A percentile compares a stretch with the other conserved stretches of the same genome.
Conservation (phyloP, 2,329 filamentous ascomycete species). For the Penicillium sp. region DNA sequence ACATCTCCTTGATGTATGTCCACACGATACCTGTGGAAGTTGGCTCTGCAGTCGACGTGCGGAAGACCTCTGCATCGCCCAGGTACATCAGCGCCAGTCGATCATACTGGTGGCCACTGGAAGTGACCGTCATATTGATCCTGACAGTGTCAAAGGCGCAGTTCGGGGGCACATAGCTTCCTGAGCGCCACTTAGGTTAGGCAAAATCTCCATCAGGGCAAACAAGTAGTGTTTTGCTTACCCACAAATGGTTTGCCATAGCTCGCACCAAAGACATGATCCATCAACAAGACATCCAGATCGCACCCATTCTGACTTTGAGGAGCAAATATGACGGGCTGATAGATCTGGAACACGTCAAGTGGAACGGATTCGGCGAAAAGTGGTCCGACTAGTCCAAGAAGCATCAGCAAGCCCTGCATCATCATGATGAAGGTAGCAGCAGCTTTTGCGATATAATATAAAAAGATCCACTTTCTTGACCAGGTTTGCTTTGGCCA, state of each 20-base stretch:
- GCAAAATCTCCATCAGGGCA: neutral
- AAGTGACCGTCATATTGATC: slow-evolving; percentile 74
- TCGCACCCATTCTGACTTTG: slow-evolving; percentile 23
- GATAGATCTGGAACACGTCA: slow-evolving; percentile 69
- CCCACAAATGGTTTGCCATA: slow-evolving; percentile 75
- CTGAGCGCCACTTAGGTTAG: slow-evolving; percentile 37
- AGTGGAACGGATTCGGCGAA: slow-evolving; percentile 33
- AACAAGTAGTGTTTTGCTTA: slow-evolving; percentile 39
- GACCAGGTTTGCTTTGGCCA: too few species aligned
- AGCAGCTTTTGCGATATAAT: too few species aligned
- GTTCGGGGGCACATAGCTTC: slow-evolving; percentile 64
- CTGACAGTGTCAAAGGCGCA: slow-evolving; percentile 73
- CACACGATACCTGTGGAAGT: slow-evolving; percentile 70
- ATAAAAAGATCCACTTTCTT: too few species aligned
- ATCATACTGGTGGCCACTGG: slow-evolving; percentile 73
- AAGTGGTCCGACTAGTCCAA: neutral
- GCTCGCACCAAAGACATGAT: slow-evolving; percentile 69
- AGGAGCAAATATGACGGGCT: slow-evolving; percentile 60
- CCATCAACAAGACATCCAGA: slow-evolving; percentile 61
- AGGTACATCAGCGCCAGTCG: slow-evolving; percentile 75
- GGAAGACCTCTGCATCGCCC: slow-evolving; percentile 76
- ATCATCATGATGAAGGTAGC: neutral
- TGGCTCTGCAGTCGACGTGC: slow-evolving; percentile 81
- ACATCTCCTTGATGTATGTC: slow-evolving; percentile 79
- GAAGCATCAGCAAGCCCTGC: neutral